A percentile compares a stretch with the other conserved stretches of the same genome.
These are phyloP conservation scores for Tylopilus felleus DNA, from an alignment of 768 basidiomycete species.

Conservation along the genomic window DNA sequence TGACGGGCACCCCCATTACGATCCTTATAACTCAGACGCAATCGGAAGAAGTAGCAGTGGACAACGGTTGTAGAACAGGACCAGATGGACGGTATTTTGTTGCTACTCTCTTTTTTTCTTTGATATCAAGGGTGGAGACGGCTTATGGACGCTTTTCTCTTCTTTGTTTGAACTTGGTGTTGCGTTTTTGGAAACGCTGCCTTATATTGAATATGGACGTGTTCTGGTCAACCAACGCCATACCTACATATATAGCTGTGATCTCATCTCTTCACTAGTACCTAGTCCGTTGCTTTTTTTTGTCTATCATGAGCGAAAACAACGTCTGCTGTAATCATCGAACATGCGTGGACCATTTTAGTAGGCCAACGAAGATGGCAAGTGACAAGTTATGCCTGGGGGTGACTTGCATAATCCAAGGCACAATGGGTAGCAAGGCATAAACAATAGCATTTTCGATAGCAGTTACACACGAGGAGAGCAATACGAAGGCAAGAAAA, in stretches of 20 bases:
- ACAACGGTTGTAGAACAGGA: slow-evolving; percentile 22
- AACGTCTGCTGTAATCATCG: not conserved
- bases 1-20: slow-evolving; percentile 18
- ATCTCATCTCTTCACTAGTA: not conserved
- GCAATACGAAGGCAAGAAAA: too few relatives aligned
- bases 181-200: slow-evolving; percentile 2
- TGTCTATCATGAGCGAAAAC: not conserved
- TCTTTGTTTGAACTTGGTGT: not conserved
- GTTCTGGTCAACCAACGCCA: not conserved
- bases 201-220: slow-evolving; percentile 7
- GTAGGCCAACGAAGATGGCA: too few relatives aligned
- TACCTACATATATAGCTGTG: slow-evolving; percentile 11
- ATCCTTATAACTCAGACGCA: slow-evolving; percentile 26
- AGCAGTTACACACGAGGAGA: too few relatives aligned
- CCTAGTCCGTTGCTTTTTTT: not conserved
- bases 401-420: too few relatives aligned
- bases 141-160: slow-evolving; percentile 8
- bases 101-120: not conserved
- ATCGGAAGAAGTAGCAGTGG: slow-evolving; percentile 27
- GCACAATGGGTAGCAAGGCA: too few relatives aligned
- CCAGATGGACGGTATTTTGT: too few relatives aligned
- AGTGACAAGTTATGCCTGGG: too few relatives aligned
- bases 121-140: not conserved
- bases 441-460: too few relatives aligned
- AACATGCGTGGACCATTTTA: too few relatives aligned